Evolutionary conservation across 495 filamentous ascomycete genomes (phyloP).

Genomic region (Aspergillus homomorphus): DNA sequence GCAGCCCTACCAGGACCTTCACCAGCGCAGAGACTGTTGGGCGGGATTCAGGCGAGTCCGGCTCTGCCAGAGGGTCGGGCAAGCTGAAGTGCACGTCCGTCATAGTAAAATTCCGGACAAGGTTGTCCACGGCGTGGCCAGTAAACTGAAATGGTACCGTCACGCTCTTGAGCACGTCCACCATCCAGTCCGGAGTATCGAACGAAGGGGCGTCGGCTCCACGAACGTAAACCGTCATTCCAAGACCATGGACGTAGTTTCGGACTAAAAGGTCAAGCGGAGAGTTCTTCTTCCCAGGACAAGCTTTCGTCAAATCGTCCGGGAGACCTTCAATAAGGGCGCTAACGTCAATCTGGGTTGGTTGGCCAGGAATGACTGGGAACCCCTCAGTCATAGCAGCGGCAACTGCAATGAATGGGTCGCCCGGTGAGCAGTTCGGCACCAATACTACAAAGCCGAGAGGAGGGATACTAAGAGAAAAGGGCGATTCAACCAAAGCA

Average conservation of each 20-base stretch:
- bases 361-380: conserved; percentile 58
- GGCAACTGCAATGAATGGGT: conserved; percentile 68
- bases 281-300: conserved; percentile 71
- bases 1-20: conserved; percentile 69
- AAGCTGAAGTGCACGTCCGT: conserved; percentile 79
- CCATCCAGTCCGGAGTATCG: conserved; percentile 75
- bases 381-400: conserved; percentile 66
- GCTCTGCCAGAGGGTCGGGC: conserved; percentile 72
- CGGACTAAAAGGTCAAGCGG: conserved; percentile 82
- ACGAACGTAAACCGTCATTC: conserved; percentile 74
- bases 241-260: conserved; percentile 74
- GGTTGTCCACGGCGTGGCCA: conserved; percentile 70
- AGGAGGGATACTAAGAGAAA: conserved; percentile 69
- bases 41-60: conserved; percentile 67
- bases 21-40: conserved; percentile 80
- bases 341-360: conserved; percentile 63
- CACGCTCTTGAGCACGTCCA: conserved; percentile 73
- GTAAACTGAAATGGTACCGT: conserved; percentile 82
- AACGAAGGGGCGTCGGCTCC: conserved; percentile 64
- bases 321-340: conserved; percentile 70
- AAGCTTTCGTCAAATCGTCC: conserved; percentile 61
- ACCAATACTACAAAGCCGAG: conserved; percentile 83
- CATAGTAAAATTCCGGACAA: conserved; percentile 83
- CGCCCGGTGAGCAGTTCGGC: conserved; percentile 63
- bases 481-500: conserved; percentile 68